Conservation (phyloP, 768 basidiomycete genomes). For the Boletus rufocinnamomeus region DNA sequence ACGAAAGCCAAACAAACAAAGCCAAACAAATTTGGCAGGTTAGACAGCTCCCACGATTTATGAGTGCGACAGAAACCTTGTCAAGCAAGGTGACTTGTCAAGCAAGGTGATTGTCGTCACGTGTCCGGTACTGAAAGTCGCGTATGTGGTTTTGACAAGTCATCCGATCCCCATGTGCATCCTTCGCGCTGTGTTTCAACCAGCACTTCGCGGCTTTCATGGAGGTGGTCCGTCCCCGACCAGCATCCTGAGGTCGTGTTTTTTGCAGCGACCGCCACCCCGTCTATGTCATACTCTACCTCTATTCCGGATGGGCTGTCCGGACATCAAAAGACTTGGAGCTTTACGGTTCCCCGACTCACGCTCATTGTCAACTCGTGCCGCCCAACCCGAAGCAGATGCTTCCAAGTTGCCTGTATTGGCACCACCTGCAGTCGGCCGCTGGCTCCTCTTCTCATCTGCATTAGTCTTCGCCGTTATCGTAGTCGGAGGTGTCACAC, state of each 20-base stretch:
- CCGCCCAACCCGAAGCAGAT: constrained; percentile 16
- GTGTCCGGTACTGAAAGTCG: constrained; percentile 9
- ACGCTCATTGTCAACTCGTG: constrained; percentile 43
- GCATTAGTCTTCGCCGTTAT: constrained; percentile 89
- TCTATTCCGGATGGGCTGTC: constrained; percentile 6
- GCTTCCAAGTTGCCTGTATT: constrained; percentile 52
- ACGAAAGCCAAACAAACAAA: too few relatives aligned
- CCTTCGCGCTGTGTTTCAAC: constrained; percentile 24
- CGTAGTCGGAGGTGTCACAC: constrained; percentile 94
- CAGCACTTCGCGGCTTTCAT: constrained; percentile 14
- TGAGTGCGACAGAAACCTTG: too few relatives aligned
- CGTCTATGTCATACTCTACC: constrained; percentile 8
- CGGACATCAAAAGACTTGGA: neutral
- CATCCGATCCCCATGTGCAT: constrained; percentile 18
- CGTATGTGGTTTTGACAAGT: neutral
- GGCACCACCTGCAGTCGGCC: constrained; percentile 68
- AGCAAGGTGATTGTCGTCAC: too few relatives aligned
- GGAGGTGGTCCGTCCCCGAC: constrained; percentile 1
- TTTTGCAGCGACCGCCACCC: constrained; percentile 1
- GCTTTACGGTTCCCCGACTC: constrained; percentile 29
- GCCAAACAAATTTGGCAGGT: too few relatives aligned
- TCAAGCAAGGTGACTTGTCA: too few relatives aligned
- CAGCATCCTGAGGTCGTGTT: constrained; percentile 12
- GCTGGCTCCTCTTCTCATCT: constrained; percentile 86
- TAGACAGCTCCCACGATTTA: too few relatives aligned